Conservation (phyloP, 208 protist species). For the Crithidia brevicula region DNA sequence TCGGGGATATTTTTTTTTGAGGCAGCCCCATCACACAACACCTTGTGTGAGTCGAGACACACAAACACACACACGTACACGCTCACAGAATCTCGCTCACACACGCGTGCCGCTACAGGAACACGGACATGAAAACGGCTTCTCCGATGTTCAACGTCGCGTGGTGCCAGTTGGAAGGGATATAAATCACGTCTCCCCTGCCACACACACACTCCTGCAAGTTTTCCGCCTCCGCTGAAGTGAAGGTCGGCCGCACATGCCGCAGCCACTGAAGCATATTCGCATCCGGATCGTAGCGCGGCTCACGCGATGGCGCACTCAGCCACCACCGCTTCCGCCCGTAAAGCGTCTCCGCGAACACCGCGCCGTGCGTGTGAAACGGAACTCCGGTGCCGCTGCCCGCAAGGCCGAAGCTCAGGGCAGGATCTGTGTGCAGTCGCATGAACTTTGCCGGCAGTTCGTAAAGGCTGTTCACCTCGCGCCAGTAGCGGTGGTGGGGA, state of each 20-base stretch:
- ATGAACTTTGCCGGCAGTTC: conserved; percentile 27
- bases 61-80: conserved; percentile 1
- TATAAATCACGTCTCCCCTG: conserved; percentile 48
- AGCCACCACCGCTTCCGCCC: conserved; percentile 52
- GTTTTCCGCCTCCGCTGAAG: conserved; percentile 1
- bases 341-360: conserved; percentile 53
- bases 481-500: conserved; percentile 33
- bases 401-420: conserved; percentile 52
- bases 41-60: background rate
- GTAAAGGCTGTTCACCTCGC: conserved; percentile 29
- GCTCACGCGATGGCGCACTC: conserved; percentile 19
- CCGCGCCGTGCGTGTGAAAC: conserved; percentile 57
- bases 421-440: conserved; percentile 7
- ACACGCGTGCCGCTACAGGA: conserved; percentile 23
- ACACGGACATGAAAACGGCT: conserved; percentile 58
- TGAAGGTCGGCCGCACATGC: conserved; percentile 22
- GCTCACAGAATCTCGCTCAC: background rate
- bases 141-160: conserved; percentile 61
- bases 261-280: conserved; percentile 40
- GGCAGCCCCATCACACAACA: too few relatives aligned
- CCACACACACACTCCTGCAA: conserved; percentile 42
- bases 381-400: conserved; percentile 48
- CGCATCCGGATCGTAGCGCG: conserved; percentile 36
- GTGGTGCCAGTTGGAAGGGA: conserved; percentile 51
- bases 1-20: too few relatives aligned